Base-by-base conservation (phyloP, 2,329 filamentous ascomycete species). In the Hypoxylon sp. region DNA sequence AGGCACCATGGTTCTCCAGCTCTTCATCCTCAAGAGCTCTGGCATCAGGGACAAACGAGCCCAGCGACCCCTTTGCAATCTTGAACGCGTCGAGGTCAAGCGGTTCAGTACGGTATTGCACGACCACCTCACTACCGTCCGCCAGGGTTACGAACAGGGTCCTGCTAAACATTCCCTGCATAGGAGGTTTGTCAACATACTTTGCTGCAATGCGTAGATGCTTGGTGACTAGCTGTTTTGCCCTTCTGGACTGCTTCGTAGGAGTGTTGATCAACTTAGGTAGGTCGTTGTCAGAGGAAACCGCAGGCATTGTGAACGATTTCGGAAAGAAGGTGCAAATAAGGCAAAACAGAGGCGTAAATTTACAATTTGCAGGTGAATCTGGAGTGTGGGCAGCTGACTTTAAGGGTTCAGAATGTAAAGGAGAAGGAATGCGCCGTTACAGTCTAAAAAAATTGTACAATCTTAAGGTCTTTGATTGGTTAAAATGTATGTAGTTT, bases 121-220 rank as follows among this genome's bases (percentile, higher is more conserved):
- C 32, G 1, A 71, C 69, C n/a, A 71, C 60, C 57, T 72, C 60
- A 63, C 62, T 59, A 30, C 57, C 43, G 50, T 73, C 61, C 11
- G 41, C 60, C 19, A 75, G 53, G 29, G 69, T 69, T 14, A 71
- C 45, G 37, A 74, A 70, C 16, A 74, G 45, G 39, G 72, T 74
- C 56, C 71, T 71, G 37, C 72, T n/a, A n/a, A n/a, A n/a, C n/a
- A n/a, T n/a, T n/a, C n/a, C 74, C 64, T 75, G 70, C 30, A 75
- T 73, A 19, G 67, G 70, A 62, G 71, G 74, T 37, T 70, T 70
- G 50, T 74, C 68, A 47, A 76, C 53, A 39, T 45, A 60, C 55
- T 74, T 73, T 11, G 62, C 64, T 52, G 69, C 56, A 59, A 69
- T 74, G 41, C 63, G 53, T n/a, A 76, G 62, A 69, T 74, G 70